phyloP scores from a whole-genome alignment of 495 filamentous ascomycete species.

The Physcia stellaris region DNA sequence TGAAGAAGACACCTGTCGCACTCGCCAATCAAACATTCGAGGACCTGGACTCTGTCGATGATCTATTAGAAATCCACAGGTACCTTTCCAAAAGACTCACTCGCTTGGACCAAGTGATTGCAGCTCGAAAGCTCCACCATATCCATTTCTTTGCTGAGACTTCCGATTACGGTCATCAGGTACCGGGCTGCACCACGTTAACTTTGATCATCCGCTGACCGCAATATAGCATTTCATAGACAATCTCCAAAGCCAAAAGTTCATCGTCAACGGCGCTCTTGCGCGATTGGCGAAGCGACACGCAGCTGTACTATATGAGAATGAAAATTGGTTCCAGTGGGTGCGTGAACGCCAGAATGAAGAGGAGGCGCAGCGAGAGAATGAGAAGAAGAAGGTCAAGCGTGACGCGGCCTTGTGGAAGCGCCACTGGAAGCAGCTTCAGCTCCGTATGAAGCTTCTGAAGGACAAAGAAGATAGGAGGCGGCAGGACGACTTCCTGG shows the following conservation, averaged over 20 bases:
- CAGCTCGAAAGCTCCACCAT: constrained; percentile 38
- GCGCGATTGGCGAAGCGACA: constrained; percentile 32
- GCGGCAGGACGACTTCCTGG: constrained; percentile 30
- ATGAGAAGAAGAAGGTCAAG: constrained; percentile 39
- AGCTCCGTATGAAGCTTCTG: constrained; percentile 20
- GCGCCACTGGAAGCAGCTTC: constrained; percentile 28
- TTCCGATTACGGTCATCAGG: constrained; percentile 20
- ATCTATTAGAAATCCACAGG: constrained; percentile 27
- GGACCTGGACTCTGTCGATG: constrained; percentile 20
- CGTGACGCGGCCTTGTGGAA: constrained; percentile 35
- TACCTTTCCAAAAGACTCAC: constrained; percentile 29
- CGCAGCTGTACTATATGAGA: constrained; percentile 30
- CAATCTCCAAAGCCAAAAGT: constrained; percentile 27
- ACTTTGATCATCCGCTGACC: no score
- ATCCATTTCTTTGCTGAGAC: constrained; percentile 36
- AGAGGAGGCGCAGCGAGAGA: constrained; percentile 33
- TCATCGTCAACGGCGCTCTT: constrained; percentile 26
- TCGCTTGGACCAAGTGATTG: constrained; percentile 34
- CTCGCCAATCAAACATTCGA: constrained; percentile 30
- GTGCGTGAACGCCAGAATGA: constrained; percentile 29
- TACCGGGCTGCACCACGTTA: no score
- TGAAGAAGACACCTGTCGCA: constrained; percentile 18
- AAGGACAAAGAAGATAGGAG: constrained; percentile 28
- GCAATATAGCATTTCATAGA: constrained; percentile 34
- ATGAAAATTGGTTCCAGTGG: constrained; percentile 37